Base-by-base conservation (phyloP, 495 filamentous ascomycete genomes). In the Amniculicola lignicola region DNA sequence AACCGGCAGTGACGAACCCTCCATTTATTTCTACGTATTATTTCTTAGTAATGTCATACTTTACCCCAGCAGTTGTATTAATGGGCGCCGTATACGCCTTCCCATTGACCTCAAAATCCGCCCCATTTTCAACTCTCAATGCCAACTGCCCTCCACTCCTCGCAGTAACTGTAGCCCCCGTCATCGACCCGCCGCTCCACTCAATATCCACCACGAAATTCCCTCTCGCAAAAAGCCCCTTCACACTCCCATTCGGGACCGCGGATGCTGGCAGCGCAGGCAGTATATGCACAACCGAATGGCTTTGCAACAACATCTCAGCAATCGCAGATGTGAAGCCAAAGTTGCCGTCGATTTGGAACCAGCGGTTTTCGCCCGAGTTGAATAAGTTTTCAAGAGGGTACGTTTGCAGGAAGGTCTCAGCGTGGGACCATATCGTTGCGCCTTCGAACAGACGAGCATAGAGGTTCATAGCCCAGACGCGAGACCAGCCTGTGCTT, bases 341-440 rank as follows among this genome's bases (percentile, higher is more conserved):
- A 62, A 78, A 79, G 54, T 79, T 79, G 5, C 77, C 78, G 54
- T 81, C 78, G 25, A 81, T 79, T 60, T 79, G 76, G 35, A 75
- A 73, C 14, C 31, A 25, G 9, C 23, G 11, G 6, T 16, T 24
- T 12, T 24, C 41, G 22, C 40, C 24, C 19, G 52, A 28, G 38
- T 56, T 44, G 36, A 16, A 42, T 25, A 56, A 18, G 28, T 56
- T 51, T 16, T 14, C 36, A 6, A 39, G 22, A 16, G 28, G 31
- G 15, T 14, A 44, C 6, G 10, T 43, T n/a, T 44, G 37, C 9
- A 50, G 24, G 24, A 51, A 27, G 25, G 29, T 21, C 11, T n/a
- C 14, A 25, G 7, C 37, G 15, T 38, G 49, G 15, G 33, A 28
- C 24, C 41, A 37, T 3, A 39, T 31, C 7, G 5, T 36, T 3